Conservation (phyloP, 345 rosid species). For the Noccaea bulbosa region DNA sequence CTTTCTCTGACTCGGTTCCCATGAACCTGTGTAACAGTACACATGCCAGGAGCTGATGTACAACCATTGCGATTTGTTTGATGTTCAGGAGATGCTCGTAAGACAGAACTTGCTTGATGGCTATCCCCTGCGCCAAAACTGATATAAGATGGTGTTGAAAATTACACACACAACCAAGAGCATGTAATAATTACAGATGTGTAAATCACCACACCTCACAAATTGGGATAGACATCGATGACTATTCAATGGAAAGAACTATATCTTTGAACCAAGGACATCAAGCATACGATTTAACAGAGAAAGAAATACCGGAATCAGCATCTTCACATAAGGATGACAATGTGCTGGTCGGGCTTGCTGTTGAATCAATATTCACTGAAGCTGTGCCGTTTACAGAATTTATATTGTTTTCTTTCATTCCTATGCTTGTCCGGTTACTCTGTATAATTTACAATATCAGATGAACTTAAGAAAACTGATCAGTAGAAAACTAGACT, state of each 20-base stretch:
- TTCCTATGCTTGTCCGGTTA: constrained; percentile 58
- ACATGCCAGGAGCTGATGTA: constrained; percentile 46
- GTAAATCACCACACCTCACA: constrained; percentile 20
- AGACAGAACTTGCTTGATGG: constrained; percentile 57
- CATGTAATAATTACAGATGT: constrained; percentile 27
- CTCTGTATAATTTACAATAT: constrained; percentile 50
- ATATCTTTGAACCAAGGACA: constrained; percentile 4
- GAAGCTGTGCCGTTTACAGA: constrained; percentile 57
- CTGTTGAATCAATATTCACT: constrained; percentile 62
- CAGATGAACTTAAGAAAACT: constrained; percentile 15
- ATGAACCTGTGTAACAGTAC: constrained; percentile 44
- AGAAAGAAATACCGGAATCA: constrained; percentile 69
- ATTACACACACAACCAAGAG: constrained; percentile 27
- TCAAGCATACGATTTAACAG: constrained; percentile 11
- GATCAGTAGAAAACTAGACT: too few species aligned
- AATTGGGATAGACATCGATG: background rate
- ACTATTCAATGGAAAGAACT: constrained; percentile 24
- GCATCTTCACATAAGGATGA: constrained; percentile 80
- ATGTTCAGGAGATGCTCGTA: constrained; percentile 44
- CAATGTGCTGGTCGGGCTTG: constrained; percentile 81
- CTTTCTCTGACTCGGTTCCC: constrained; percentile 47
- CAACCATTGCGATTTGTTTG: constrained; percentile 48
- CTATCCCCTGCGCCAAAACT: constrained; percentile 64
- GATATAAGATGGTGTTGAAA: constrained; percentile 33
- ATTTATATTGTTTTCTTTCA: constrained; percentile 55